These are phyloP conservation scores for Backusella morwellensis DNA, from an alignment of 192 early-diverging fungal genomes.

Conservation along the genomic window DNA sequence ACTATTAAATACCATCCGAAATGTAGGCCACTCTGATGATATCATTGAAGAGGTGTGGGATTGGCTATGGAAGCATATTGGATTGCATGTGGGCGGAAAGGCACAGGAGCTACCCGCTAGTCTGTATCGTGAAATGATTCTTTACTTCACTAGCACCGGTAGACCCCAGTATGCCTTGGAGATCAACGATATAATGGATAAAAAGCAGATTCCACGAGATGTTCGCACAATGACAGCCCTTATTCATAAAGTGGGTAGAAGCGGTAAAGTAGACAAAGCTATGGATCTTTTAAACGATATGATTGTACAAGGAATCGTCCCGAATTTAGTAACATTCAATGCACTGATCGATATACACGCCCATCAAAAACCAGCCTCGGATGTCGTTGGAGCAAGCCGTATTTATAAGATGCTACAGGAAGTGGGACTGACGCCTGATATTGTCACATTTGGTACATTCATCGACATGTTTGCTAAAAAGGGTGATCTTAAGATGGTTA, in stretches of 20 bases:
- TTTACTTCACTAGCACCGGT: conserved; percentile 27
- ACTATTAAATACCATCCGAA: conserved; percentile 24
- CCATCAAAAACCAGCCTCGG: conserved; percentile 29
- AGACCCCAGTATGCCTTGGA: conserved; percentile 33
- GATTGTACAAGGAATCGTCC: conserved; percentile 19
- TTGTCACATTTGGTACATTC: conserved; percentile 46
- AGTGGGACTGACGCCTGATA: conserved; percentile 37
- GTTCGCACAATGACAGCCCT: conserved; percentile 27
- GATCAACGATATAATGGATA: conserved; percentile 33
- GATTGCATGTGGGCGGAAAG: conserved; percentile 12
- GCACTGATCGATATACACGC: conserved; percentile 44
- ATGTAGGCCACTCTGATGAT: conserved; percentile 5
- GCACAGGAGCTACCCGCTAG: conserved; percentile 11
- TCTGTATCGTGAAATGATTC: conserved; percentile 30
- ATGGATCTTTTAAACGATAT: conserved; percentile 35
- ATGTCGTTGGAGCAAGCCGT: conserved; percentile 41
- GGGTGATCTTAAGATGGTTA: conserved; percentile 34
- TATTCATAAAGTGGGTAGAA: conserved; percentile 33
- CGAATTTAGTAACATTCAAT: conserved; percentile 44
- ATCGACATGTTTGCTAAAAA: conserved; percentile 48
- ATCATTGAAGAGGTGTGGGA: conserved; percentile 27
- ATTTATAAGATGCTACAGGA: conserved; percentile 40
- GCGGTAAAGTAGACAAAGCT: conserved; percentile 27
- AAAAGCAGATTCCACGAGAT: conserved; percentile 20
- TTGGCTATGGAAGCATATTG: conserved; percentile 34